phyloP scores from a whole-genome alignment of 2,329 filamentous ascomycete species.

The Metarhizium guizhouense region DNA sequence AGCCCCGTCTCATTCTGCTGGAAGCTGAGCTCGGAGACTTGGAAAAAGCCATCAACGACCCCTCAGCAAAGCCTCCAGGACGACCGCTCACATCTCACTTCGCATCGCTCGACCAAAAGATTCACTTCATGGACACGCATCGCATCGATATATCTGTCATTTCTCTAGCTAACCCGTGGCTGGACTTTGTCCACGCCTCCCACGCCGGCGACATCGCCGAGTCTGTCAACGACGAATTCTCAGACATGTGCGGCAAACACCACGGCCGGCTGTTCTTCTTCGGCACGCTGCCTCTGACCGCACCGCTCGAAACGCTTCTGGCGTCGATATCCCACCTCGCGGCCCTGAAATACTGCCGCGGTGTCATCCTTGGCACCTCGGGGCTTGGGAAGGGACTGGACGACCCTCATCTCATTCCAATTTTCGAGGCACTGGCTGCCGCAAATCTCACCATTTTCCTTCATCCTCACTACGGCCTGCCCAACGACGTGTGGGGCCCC shows the following conservation, averaged over 20 bases:
- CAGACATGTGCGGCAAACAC: conserved; percentile 57
- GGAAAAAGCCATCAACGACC: conserved; percentile 43
- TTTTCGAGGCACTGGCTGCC: conserved; percentile 62
- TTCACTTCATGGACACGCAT: conserved; percentile 82
- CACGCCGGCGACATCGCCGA: conserved; percentile 55
- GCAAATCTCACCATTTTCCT: conserved; percentile 65
- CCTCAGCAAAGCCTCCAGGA: conserved; percentile 53
- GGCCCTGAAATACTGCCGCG: conserved; percentile 59
- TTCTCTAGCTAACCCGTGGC: conserved; percentile 87
- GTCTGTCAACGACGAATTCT: conserved; percentile 70
- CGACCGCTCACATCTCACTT: conserved; percentile 79
- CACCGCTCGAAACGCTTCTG: conserved; percentile 51
- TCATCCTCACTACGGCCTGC: conserved; percentile 87
- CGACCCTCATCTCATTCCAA: conserved; percentile 61
- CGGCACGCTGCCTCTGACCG: conserved; percentile 70
- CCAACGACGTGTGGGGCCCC: conserved; percentile 69
- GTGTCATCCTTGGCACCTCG: conserved; percentile 81
- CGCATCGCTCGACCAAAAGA: conserved; percentile 69
- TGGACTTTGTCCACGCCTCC: conserved; percentile 64
- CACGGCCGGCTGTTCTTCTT: conserved; percentile 72
- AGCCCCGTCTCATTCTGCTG: conserved; percentile 59
- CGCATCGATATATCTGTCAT: conserved; percentile 75
- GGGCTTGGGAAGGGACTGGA: conserved; percentile 76
- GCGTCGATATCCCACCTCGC: conserved; percentile 55
- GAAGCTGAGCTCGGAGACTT: conserved; percentile 37